Conservation (phyloP, 176 grass and related monocot species). For the Phragmites australis region DNA sequence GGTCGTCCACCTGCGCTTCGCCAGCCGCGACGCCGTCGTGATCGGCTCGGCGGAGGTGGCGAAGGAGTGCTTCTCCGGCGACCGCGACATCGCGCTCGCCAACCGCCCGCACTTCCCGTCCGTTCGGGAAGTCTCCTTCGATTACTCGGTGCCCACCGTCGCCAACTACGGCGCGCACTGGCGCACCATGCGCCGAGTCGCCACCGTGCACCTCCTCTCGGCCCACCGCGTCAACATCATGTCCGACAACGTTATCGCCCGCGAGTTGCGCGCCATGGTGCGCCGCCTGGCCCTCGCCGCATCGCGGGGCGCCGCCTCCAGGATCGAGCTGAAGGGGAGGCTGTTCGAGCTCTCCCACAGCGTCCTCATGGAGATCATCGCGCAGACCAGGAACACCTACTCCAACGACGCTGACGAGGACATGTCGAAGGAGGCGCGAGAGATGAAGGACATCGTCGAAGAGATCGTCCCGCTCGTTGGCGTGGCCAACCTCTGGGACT, state of each 20-base stretch:
- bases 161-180: slow-evolving; percentile 51
- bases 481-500: slow-evolving; percentile 38
- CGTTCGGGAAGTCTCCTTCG: slow-evolving; percentile 24
- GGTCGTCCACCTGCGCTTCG: slow-evolving; percentile 47
- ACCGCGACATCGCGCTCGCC: slow-evolving; percentile 54
- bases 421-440: slow-evolving; percentile 33
- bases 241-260: slow-evolving; percentile 24
- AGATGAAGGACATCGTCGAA: slow-evolving; percentile 29
- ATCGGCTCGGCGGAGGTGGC: slow-evolving; percentile 32
- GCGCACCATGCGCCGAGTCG: slow-evolving; percentile 62
- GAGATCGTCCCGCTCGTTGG: slow-evolving; percentile 22
- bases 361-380: slow-evolving; percentile 52
- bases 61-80: slow-evolving; percentile 52
- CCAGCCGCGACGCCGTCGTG: slow-evolving; percentile 43
- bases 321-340: slow-evolving; percentile 51
- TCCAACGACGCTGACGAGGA: slow-evolving; percentile 23
- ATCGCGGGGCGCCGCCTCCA: not conserved
- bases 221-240: slow-evolving; percentile 31
- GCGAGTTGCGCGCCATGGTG: slow-evolving; percentile 31
- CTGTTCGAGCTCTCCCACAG: slow-evolving; percentile 49
- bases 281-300: slow-evolving; percentile 23
- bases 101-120: slow-evolving; percentile 59
- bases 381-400: slow-evolving; percentile 23
- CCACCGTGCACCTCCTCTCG: slow-evolving; percentile 51
- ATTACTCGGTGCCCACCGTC: slow-evolving; percentile 34